These are phyloP conservation scores for Dunaliella sp. DNA, from an alignment of 139 green algal species.

Conservation along the genomic window DNA sequence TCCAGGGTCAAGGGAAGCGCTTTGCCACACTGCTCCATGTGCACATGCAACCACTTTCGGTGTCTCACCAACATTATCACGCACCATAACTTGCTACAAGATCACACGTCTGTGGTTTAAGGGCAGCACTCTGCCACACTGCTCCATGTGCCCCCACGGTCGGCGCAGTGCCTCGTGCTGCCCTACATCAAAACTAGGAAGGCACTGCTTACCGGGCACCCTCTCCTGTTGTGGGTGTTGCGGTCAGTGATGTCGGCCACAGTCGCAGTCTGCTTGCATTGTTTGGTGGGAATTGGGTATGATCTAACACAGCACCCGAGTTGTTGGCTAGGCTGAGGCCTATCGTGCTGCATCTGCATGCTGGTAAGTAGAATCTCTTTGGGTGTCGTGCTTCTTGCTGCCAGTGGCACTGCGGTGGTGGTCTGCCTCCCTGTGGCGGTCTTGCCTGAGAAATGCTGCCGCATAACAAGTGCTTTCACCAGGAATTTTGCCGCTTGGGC, in stretches of 20 bases:
- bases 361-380: neutral
- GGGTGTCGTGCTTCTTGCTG: neutral
- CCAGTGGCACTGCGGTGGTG: slow-evolving; percentile 8
- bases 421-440: slow-evolving; percentile 7
- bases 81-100: no score
- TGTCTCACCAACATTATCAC: no score
- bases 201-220: slow-evolving; percentile 2
- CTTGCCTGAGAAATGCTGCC: slow-evolving; percentile 15
- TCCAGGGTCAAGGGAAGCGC: no score
- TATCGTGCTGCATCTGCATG: neutral
- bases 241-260: slow-evolving; percentile 4
- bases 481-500: neutral
- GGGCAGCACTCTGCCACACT: neutral
- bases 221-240: neutral
- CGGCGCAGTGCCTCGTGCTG: neutral
- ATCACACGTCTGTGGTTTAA: no score
- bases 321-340: no score
- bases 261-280: neutral
- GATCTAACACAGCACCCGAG: no score
- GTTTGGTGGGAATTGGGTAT: no score
- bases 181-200: slow-evolving; percentile 4
- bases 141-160: neutral
- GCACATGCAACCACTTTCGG: no score
- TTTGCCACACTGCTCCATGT: neutral
- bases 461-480: neutral